These are phyloP conservation scores for Pythium phragmiticola DNA, from an alignment of 352 stramenopile species.

Conservation along the genomic window DNA sequence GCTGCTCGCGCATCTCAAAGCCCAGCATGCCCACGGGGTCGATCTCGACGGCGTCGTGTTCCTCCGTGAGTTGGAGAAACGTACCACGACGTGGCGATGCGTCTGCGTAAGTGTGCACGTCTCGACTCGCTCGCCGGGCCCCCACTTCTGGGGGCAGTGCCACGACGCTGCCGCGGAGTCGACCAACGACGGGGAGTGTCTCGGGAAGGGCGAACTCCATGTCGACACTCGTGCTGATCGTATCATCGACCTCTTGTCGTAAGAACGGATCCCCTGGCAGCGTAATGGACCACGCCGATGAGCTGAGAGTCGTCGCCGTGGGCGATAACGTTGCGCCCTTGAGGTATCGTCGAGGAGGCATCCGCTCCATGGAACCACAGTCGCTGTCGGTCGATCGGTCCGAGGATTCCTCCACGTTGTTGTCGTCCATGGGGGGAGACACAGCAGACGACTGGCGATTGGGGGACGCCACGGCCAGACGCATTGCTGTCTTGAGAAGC, in stretches of 20 bases:
- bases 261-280: constrained; percentile 6
- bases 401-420: not conserved
- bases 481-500: constrained; percentile 29
- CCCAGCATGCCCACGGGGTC: constrained; percentile 23
- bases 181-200: constrained; percentile 1
- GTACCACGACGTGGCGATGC: not conserved
- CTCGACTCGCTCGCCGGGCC: not conserved
- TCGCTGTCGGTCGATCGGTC: constrained; percentile 2
- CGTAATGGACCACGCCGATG: constrained; percentile 22
- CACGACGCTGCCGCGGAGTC: constrained; percentile 1
- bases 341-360: not conserved
- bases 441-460: not conserved
- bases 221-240: constrained; percentile 6
- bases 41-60: constrained; percentile 12
- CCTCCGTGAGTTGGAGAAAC: constrained; percentile 13
- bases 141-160: not conserved
- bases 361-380: not conserved
- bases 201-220: constrained; percentile 14
- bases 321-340: not conserved
- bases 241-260: not conserved
- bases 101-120: not conserved
- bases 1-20: constrained; percentile 14
- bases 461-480: not conserved
- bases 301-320: constrained; percentile 1
- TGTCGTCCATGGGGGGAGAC: not conserved